Evolutionary conservation across 208 protist species (phyloP).

Genomic region (Giardia duodenalis): DNA sequence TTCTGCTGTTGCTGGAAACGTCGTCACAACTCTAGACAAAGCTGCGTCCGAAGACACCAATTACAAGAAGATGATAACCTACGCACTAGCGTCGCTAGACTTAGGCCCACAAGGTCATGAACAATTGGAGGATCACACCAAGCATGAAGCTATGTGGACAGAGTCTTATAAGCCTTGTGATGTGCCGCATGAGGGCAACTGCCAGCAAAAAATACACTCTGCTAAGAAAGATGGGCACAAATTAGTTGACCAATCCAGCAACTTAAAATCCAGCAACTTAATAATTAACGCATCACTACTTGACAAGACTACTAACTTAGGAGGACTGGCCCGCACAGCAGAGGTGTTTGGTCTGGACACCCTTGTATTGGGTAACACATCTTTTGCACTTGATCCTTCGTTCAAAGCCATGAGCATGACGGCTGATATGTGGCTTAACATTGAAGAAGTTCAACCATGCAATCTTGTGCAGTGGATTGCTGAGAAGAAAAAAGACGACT

Average conservation of each 20-base stretch:
- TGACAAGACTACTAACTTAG: background rate
- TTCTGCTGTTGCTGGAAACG: background rate
- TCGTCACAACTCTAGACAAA: background rate
- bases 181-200: no score
- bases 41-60: background rate
- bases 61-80: background rate
- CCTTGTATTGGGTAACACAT: background rate
- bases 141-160: background rate
- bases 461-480: background rate
- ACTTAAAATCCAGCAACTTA: background rate
- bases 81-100: no score
- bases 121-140: background rate
- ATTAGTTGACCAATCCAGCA: no score
- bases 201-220: background rate
- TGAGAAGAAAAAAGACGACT: background rate
- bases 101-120: background rate
- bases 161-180: no score
- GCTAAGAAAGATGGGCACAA: background rate
- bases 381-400: background rate
- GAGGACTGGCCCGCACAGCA: background rate
- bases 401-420: background rate
- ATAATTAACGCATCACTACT: slow-evolving; percentile 2
- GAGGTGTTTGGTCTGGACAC: slow-evolving; percentile 6
- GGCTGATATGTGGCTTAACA: background rate
- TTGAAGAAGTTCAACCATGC: background rate